Base-by-base conservation (phyloP, 768 basidiomycete species). In the Pleurotus citrinopileatus region DNA sequence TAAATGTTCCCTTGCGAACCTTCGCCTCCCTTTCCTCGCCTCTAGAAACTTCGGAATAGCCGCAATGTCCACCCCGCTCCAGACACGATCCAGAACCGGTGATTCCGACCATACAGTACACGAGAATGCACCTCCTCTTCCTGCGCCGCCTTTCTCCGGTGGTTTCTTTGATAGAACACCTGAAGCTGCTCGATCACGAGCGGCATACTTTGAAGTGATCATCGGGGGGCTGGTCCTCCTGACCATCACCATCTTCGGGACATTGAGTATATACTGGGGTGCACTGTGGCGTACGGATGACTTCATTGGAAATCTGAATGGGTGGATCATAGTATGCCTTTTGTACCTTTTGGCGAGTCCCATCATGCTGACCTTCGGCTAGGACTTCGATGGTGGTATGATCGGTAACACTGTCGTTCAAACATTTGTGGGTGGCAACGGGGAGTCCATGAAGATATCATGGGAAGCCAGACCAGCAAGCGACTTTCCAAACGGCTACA, bases 321-420 rank as follows among this genome's bases (percentile, higher is more conserved):
- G 80, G 1, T 84, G 76, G 73, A 72, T 86, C 0, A 77, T 86
- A 17, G 84, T 85, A 54, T 40, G 81, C n/a, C 37, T 46, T 17
- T 27, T 27, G 42, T 20, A 20, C 9, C 20, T 3, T 5, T 19
- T 22, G 15, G 19, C 15, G 20, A 12, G 9, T 22, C 12, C 42
- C 45, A 20, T 34, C 37, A 20, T 3, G 4, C n/a, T 47, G 10
- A 19, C 7, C 17, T 23, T 38, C 2, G 45, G 10, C 40, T 27
- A 86, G 83, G 83, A 87, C 59, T 85, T 85, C 57, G 85, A 87
- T 42, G 82, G 79, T 6, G 77, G 72, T 1, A 45, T 70, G 13
- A 70, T 87, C 5, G 84, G 85, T 6, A 67, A 73, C 40, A 63
- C 65, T 1, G 74, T 86, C 15, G 68, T 68, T 0, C 60, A 71